Conservation (phyloP, 1,139 yeast genomes). For the Kurtzmaniella quercitrusa region DNA sequence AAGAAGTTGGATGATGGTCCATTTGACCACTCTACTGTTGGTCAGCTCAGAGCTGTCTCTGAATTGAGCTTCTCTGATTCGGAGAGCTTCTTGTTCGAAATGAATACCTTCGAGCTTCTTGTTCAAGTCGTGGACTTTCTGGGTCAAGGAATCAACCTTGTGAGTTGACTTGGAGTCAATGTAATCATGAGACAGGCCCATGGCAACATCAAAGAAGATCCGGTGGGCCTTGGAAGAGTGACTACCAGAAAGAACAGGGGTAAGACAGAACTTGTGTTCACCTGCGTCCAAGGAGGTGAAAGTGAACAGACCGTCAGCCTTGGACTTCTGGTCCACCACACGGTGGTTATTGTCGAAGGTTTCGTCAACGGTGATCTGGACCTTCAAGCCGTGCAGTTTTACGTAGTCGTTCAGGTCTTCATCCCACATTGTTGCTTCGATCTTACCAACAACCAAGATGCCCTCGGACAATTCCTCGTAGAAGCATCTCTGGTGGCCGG, state of each 20-base stretch:
- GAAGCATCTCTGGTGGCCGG: slow-evolving; percentile 45
- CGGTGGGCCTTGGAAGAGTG: slow-evolving; percentile 33
- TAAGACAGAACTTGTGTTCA: slow-evolving; percentile 47
- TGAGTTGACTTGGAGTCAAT: slow-evolving; percentile 44
- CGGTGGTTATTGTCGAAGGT: slow-evolving; percentile 46
- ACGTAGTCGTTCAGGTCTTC: slow-evolving; percentile 27
- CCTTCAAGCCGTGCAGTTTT: slow-evolving; percentile 28
- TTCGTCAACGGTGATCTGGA: slow-evolving; percentile 43
- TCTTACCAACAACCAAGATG: slow-evolving; percentile 42
- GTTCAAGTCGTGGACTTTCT: slow-evolving; percentile 35
- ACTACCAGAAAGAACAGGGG: slow-evolving; percentile 37
- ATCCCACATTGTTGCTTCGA: slow-evolving; percentile 38
- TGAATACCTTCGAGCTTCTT: slow-evolving; percentile 41
- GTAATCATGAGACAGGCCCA: slow-evolving; percentile 46
- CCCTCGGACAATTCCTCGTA: slow-evolving; percentile 41
- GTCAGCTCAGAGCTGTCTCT: slow-evolving; percentile 47
- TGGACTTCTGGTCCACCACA: slow-evolving; percentile 38
- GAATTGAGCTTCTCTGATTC: slow-evolving; percentile 45
- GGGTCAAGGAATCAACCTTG: slow-evolving; percentile 41
- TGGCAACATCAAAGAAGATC: slow-evolving; percentile 43
- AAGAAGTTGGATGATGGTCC: slow-evolving; percentile 43
- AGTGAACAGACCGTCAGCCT: slow-evolving; percentile 39
- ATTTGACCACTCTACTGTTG: slow-evolving; percentile 42
- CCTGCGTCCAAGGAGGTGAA: slow-evolving; percentile 42
- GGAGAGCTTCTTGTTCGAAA: slow-evolving; percentile 43